Evolutionary conservation across 768 basidiomycete genomes (phyloP), one percentile per base, ranked within the genome.

Genomic region (Phanerodontia chrysosporium): DNA sequence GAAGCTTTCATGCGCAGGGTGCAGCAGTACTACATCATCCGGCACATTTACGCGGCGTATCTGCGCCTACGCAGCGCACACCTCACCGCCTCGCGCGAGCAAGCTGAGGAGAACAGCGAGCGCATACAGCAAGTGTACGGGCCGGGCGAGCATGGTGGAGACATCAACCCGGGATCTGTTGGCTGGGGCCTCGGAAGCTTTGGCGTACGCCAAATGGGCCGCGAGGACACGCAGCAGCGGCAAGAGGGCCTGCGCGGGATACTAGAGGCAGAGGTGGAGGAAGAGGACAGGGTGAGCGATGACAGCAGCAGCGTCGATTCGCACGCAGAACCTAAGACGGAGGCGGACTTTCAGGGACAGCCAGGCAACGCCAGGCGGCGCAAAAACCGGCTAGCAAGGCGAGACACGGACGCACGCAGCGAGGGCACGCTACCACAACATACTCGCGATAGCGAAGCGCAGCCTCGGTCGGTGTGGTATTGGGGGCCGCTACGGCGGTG

Each of bases 181-280:
- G 88, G 87, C 1, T 92, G 91, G 90, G 88, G 86, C 0, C 71
- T 92, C 51, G 90, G 90, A 2, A 85, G 83, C 59, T 90, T 85
- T 70, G 85, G 80, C 10, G 65, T 83, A n/a, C 69, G 73, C 49
- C 74, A 77, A 62, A 62, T 73, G 45, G 18, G 18, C 6, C 39
- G 39, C 4, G 68, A 71, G 71, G 53, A 67, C 64, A 54, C 69
- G 32, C 58, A 73, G 60, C 73, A 77, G 51, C 57, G 74, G 61
- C 66, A 70, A 13, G 60, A 60, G 27, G 32, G 55, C 24, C 45
- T 59, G 49, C 49, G 61, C 36, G 68, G 62, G 32, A 57, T 59
- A 35, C 49, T 64, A 36, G 55, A 60, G 28, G 69, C 67, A 22
- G 66, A 70, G n/a, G 67, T 69, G 25, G 71, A 65, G 56, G 66